phyloP scores from a whole-genome alignment of 2,329 filamentous ascomycete species.

The Xylaria sp. region DNA sequence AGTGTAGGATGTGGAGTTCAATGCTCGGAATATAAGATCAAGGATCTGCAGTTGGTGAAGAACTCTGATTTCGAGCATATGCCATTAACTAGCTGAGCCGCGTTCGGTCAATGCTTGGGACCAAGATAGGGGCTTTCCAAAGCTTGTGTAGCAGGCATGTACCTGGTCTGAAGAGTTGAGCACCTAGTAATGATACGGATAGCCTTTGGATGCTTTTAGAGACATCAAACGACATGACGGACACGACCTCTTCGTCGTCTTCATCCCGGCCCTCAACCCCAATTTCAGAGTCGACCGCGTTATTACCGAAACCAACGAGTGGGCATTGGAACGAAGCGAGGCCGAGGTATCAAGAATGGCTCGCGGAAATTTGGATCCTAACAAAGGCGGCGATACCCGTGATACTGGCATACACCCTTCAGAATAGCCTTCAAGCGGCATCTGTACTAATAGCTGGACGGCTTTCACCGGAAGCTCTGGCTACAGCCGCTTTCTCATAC shows the following conservation, averaged over 20 bases:
- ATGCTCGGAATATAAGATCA: constrained; percentile 11
- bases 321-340: background rate
- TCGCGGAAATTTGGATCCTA: constrained; percentile 73
- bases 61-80: background rate
- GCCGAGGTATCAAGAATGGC: constrained; percentile 49
- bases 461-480: constrained; percentile 80
- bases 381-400: constrained; percentile 78
- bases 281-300: constrained; percentile 39
- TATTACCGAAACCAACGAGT: constrained; percentile 40
- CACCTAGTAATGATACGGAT: constrained; percentile 12
- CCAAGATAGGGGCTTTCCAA: constrained; percentile 4
- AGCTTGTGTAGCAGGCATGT: background rate
- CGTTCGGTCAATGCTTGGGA: background rate
- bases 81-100: background rate
- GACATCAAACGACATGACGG: constrained; percentile 34
- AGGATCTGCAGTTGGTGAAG: constrained; percentile 1
- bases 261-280: constrained; percentile 23
- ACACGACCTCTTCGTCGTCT: constrained; percentile 31
- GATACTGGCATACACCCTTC: constrained; percentile 84
- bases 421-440: constrained; percentile 85
- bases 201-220: background rate
- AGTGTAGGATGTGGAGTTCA: constrained; percentile 11
- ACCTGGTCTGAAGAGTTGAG: constrained; percentile 2
- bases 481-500: constrained; percentile 86
- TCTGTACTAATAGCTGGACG: constrained; percentile 86